Base-by-base conservation (phyloP, 2,329 filamentous ascomycete genomes). In the Fusarium albidum region DNA sequence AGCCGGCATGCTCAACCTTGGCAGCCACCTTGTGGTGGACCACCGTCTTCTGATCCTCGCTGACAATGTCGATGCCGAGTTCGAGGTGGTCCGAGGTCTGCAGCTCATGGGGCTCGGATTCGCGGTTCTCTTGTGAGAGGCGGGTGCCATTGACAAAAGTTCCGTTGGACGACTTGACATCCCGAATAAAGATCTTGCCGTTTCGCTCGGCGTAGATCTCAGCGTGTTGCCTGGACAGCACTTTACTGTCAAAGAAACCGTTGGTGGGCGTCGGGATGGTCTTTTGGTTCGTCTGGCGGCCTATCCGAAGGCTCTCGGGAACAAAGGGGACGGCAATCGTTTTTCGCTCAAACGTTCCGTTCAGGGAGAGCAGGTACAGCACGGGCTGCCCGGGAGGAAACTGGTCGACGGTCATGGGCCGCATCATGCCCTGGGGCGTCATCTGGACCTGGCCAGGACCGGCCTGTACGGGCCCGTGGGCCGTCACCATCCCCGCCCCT, bases 11-110 rank as follows among this genome's bases (percentile, higher is more conserved):
- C 72, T 99, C 95, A 49, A 99, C 92, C 71, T 96, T 96, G 49
- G 95, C 93, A 15, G 94, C 93, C 40, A 99, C 95, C 71, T 99
- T 99, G 78, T 98, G 95, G 70, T 99, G 95, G 12, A 99, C 93
- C 25, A 99, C 92, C 0, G 93, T 97, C 77, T 96, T 98, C 72
- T 98, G 94, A 71, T 99, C 95, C 73, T 99, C 95, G 73, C 92
- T 96, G 44, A 99, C 94, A 69, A 99, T 99, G 70, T 99, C 95
- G 67, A 99, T 99, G 49, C 95, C 95, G 29, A 99, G 82, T 71
- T 99, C 95, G 46, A 99, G 79, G 59, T 95, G 91, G 70, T 99
- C 95, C 62, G 92, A 88, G 54, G 94, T 92, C 68, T 93, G 89
- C 28, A 99, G 79, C 70, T 98, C 94, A 70, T 97, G 92, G 0